Base-by-base conservation (phyloP, 2,329 filamentous ascomycete species). In the Phaeoacremonium minimum region DNA sequence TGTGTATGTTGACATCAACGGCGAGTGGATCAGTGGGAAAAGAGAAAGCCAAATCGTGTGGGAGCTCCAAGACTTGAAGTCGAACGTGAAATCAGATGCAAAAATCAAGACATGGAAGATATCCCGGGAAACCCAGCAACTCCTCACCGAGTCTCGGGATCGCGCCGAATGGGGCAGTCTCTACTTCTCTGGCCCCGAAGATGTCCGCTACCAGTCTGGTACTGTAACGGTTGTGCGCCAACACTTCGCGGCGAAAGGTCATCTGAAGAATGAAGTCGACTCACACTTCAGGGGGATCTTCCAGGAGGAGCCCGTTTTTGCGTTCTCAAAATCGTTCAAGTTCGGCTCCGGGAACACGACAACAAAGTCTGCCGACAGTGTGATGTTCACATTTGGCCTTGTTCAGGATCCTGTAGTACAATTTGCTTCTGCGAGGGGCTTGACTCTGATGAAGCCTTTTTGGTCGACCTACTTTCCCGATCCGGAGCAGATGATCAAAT, bases 151-250 rank as follows among this genome's bases (percentile, higher is more conserved):
- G 57, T 73, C 73, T 37, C 63, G 63, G 30, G 88, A 94, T 50
- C 82, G 83, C 30, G 76, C 84, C 1, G 87, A 94, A 73, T 94
- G 88, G 88, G 88, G 88, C 4, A 83, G 80, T 18, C 59, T 94
- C 39, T 77, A 87, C 58, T 87, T 94, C 54, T 83, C 83, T 15
- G 87, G 72, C 2, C 85, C 87, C 15, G 64, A 69, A 45, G 73
- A 83, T 52, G 77, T 76, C 14, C 67, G 74, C 17, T 82, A 90
- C 53, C 80, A 91, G 60, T 77, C 76, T 44, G 87, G 86, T 18
- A 80, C 78, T 15, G 85, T 87, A 6, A 71, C 68, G 3, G 43
- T 69, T 7, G 64, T 93, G 15, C 77, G 87, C 35, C 77, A 79
- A 44, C 68, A 72, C 2, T 95, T 94, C 58, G 77, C 87, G 1